Conservation (phyloP, 148 eudicot species). For the Chenopodium quinoa region DNA sequence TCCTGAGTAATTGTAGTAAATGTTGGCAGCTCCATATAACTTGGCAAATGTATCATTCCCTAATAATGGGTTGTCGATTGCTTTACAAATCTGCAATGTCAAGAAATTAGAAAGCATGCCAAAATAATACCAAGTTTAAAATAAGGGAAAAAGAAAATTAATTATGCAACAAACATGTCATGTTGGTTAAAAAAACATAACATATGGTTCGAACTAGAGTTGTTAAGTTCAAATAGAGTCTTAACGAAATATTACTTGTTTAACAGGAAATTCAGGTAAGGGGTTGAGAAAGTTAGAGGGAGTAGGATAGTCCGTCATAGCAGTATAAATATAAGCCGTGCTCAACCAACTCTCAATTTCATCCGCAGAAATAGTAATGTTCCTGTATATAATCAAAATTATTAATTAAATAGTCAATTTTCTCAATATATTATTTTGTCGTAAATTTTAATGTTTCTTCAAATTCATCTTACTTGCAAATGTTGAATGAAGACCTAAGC, state of each 20-base stretch:
- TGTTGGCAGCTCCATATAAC: slow-evolving; percentile 60
- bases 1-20: slow-evolving; percentile 76
- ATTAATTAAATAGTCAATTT: background rate
- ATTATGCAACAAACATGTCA: too few species aligned
- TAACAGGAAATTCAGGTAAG: slow-evolving; percentile 76
- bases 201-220: background rate
- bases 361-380: slow-evolving; percentile 28
- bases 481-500: slow-evolving; percentile 65
- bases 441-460: too few species aligned
- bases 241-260: slow-evolving; percentile 40
- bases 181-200: background rate
- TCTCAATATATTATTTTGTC: background rate
- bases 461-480: slow-evolving; percentile 63
- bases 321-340: slow-evolving; percentile 52
- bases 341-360: slow-evolving; percentile 45
- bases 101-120: background rate
- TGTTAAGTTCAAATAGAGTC: too few species aligned
- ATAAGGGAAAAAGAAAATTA: too few species aligned
- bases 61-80: slow-evolving; percentile 54
- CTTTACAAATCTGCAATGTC: slow-evolving; percentile 73
- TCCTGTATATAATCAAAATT: slow-evolving; percentile 19
- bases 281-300: slow-evolving; percentile 68
- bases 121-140: too few species aligned
- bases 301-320: slow-evolving; percentile 94
- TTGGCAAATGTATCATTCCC: slow-evolving; percentile 66